These are phyloP conservation scores for Lojkania enalia DNA, from an alignment of 2,329 filamentous ascomycete genomes.

Conservation along the genomic window DNA sequence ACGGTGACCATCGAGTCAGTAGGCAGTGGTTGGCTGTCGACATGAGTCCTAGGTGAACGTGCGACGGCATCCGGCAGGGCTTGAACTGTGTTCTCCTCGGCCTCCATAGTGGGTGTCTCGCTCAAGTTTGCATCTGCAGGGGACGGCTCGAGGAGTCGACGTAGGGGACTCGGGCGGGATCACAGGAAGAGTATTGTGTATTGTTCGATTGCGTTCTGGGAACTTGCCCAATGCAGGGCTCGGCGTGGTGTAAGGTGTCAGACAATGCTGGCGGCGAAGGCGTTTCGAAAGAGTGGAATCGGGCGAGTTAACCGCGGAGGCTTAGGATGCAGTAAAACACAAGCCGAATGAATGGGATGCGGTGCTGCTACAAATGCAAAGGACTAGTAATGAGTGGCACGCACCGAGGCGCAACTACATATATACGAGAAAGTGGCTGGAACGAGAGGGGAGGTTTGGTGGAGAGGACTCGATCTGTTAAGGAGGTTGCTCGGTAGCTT, in stretches of 20 bases:
- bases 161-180: neutral
- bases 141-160: neutral
- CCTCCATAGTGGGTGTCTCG: constrained; percentile 23
- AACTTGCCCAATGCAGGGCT: constrained; percentile 4
- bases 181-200: constrained; percentile 8
- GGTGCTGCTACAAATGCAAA: constrained; percentile 4
- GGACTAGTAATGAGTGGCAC: constrained; percentile 9
- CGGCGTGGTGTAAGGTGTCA: constrained; percentile 15
- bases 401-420: constrained; percentile 4
- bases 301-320: constrained; percentile 3
- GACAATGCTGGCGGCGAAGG: constrained; percentile 23
- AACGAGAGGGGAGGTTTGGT: constrained; percentile 9
- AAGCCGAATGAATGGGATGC: constrained; percentile 14
- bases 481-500: constrained; percentile 13
- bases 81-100: constrained; percentile 13
- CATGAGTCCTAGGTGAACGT: constrained; percentile 27
- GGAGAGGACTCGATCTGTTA: constrained; percentile 6
- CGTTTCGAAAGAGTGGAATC: constrained; percentile 27
- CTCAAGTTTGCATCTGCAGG: constrained; percentile 11
- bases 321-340: constrained; percentile 12
- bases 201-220: constrained; percentile 30
- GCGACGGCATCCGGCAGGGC: constrained; percentile 14
- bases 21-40: constrained; percentile 38
- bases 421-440: constrained; percentile 4
- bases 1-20: constrained; percentile 79